A percentile compares a stretch with the other conserved stretches of the same genome.
Conservation (phyloP, 2,329 filamentous ascomycete species). For the Leptodontidium sp. region DNA sequence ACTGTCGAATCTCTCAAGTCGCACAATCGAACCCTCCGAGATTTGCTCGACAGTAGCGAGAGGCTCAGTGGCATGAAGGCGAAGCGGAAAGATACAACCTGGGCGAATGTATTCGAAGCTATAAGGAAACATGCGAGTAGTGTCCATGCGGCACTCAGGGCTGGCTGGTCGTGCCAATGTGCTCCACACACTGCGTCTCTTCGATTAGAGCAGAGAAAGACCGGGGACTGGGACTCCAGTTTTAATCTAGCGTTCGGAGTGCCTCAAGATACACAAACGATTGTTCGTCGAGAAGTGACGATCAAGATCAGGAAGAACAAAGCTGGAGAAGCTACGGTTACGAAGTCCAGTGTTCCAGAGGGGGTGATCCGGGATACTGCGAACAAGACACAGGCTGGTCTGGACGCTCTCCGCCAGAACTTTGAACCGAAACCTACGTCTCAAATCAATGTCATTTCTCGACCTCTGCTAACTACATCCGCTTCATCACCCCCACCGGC, state of each 20-base stretch:
- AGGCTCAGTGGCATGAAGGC: constrained; percentile 33
- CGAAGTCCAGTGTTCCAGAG: not conserved
- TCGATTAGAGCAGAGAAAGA: constrained; percentile 35
- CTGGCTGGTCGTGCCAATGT: constrained; percentile 40
- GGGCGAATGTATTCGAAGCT: constrained; percentile 37
- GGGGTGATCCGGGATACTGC: not conserved
- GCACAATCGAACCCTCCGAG: constrained; percentile 36
- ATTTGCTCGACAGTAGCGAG: constrained; percentile 36
- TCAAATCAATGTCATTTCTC: not conserved
- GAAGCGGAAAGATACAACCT: constrained; percentile 35
- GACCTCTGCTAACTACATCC: not conserved
- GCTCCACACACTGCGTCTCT: constrained; percentile 33
- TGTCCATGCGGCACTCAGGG: constrained; percentile 37
- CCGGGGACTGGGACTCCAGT: constrained; percentile 31
- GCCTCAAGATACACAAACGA: constrained; percentile 1
- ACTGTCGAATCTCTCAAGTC: constrained; percentile 32
- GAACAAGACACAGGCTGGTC: not conserved
- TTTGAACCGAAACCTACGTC: constrained; percentile 27
- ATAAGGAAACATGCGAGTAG: constrained; percentile 38
- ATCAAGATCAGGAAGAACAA: constrained; percentile 13
- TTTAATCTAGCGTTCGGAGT: constrained; percentile 33
- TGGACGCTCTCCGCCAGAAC: constrained; percentile 24
- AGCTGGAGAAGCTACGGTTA: not conserved
- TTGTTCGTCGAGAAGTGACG: constrained; percentile 5
- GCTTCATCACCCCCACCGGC: not conserved